Conservation (phyloP, 805 yeast species). For the Cyberlindnera maritima region DNA sequence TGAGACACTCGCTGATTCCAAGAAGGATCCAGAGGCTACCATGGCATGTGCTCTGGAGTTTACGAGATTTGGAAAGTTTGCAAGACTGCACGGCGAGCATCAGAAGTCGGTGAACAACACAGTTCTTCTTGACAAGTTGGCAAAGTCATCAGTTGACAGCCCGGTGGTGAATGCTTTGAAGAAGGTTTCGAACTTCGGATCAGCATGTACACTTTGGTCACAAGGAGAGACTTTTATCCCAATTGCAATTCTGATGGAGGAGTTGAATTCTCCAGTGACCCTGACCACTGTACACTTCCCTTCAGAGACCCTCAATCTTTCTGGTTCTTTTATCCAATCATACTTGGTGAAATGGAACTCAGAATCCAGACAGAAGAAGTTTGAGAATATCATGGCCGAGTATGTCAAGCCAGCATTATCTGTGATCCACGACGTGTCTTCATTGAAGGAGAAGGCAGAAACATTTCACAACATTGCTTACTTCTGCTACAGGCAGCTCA, state of each 20-base stretch:
- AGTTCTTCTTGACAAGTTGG: slow-evolving; percentile 40
- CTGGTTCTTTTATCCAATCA: slow-evolving; percentile 33
- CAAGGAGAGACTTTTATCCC: slow-evolving; percentile 59
- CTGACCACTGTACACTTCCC: slow-evolving; percentile 11
- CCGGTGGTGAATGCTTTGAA: not conserved
- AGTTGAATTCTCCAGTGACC: slow-evolving; percentile 6
- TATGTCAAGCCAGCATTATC: slow-evolving; percentile 45
- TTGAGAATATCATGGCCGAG: slow-evolving; percentile 51
- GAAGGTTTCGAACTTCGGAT: slow-evolving; percentile 34
- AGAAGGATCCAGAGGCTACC: slow-evolving; percentile 16
- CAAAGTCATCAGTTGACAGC: slow-evolving; percentile 18
- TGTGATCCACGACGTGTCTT: slow-evolving; percentile 15
- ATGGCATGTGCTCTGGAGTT: slow-evolving; percentile 36
- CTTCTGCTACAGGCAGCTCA: slow-evolving; percentile 68
- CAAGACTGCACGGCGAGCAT: slow-evolving; percentile 35
- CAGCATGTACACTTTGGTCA: slow-evolving; percentile 65
- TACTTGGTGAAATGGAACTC: slow-evolving; percentile 66
- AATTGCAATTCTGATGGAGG: slow-evolving; percentile 47
- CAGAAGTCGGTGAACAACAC: slow-evolving; percentile 55
- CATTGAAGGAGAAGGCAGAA: slow-evolving; percentile 35
- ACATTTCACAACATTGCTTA: slow-evolving; percentile 62
- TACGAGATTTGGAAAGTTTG: slow-evolving; percentile 38
- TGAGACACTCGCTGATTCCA: slow-evolving; percentile 4
- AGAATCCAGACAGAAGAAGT: slow-evolving; percentile 65
- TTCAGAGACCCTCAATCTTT: slow-evolving; percentile 13